A percentile compares a stretch with the other conserved stretches of the same genome.
phyloP scores from a whole-genome alignment of 2,329 filamentous ascomycete species.

The Monosporascus sp. region DNA sequence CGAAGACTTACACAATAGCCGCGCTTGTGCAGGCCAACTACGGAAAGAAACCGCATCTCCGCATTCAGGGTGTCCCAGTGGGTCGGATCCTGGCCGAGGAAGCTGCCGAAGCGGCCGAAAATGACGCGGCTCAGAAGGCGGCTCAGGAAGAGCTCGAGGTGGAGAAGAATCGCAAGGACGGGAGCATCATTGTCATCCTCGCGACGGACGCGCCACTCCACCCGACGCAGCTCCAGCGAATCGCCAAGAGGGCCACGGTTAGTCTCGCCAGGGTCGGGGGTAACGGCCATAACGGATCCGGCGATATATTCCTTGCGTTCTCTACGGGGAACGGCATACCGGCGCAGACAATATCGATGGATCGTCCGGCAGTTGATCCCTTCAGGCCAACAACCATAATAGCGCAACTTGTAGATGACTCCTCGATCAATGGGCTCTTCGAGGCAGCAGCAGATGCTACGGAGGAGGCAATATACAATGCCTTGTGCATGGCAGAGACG shows the following conservation, averaged over 20 bases:
- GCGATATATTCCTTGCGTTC: conserved; percentile 64
- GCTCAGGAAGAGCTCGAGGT: conserved; percentile 22
- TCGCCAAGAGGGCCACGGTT: conserved; percentile 57
- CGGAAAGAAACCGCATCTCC: conserved; percentile 50
- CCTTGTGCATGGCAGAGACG: conserved; percentile 55
- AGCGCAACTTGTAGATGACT: conserved; percentile 49
- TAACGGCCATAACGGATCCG: conserved; percentile 56
- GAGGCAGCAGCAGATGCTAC: conserved; percentile 57
- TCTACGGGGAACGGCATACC: conserved; percentile 53
- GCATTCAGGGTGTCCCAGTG: conserved; percentile 56
- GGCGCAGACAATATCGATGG: conserved; percentile 33
- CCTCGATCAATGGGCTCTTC: conserved; percentile 56
- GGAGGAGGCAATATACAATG: conserved; percentile 63
- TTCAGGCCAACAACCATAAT: conserved; percentile 31
- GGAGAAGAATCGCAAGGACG: conserved; percentile 50
- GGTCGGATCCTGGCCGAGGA: conserved; percentile 51
- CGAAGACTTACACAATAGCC: conserved; percentile 50
- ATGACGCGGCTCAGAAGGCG: conserved; percentile 22
- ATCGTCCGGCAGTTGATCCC: conserved; percentile 33
- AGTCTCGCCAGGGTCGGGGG: conserved; percentile 57
- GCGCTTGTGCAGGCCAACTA: conserved; percentile 64
- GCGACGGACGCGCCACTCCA: conserved; percentile 58
- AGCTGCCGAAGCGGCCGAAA: conserved; percentile 19
- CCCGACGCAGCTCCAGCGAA: conserved; percentile 49
- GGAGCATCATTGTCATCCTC: conserved; percentile 56